These are phyloP conservation scores for Trichoderma asperelloides DNA, from an alignment of 495 filamentous ascomycete species.

Conservation along the genomic window DNA sequence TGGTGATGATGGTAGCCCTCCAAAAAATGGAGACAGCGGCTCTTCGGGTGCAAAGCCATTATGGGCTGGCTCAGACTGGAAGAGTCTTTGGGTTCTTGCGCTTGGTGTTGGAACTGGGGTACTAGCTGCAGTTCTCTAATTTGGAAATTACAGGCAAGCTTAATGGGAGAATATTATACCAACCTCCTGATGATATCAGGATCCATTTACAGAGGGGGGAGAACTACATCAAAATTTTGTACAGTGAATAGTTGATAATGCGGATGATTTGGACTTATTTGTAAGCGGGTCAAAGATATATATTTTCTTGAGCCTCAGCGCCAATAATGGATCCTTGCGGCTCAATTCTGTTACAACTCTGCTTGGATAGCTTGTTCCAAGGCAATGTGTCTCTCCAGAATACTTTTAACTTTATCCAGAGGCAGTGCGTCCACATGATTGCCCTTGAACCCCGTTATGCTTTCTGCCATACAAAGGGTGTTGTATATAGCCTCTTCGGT, in stretches of 20 bases:
- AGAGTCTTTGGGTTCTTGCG: not conserved
- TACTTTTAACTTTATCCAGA: slow-evolving; percentile 17
- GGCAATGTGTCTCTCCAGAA: slow-evolving; percentile 33
- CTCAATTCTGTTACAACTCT: not conserved
- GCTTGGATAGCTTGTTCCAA: not conserved
- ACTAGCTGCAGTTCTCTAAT: not conserved
- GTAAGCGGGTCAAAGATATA: no score
- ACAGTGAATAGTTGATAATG: no score
- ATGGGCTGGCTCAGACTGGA: not conserved
- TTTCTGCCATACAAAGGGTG: slow-evolving; percentile 40
- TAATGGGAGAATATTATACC: no score
- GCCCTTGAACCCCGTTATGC: slow-evolving; percentile 32
- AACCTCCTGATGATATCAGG: no score
- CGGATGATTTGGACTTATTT: no score
- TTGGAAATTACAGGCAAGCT: not conserved
- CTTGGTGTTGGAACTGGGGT: not conserved
- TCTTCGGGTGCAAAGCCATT: not conserved
- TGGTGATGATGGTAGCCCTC: not conserved
- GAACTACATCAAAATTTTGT: no score
- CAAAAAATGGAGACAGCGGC: not conserved
- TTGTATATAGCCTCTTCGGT: slow-evolving; percentile 48
- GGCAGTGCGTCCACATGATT: slow-evolving; percentile 19
- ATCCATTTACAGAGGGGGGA: no score
- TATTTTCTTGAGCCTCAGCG: no score
- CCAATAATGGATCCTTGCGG: not conserved